These are phyloP conservation scores for Gossypium trilobum DNA, from an alignment of 441 rosid species.

Conservation along the genomic window DNA sequence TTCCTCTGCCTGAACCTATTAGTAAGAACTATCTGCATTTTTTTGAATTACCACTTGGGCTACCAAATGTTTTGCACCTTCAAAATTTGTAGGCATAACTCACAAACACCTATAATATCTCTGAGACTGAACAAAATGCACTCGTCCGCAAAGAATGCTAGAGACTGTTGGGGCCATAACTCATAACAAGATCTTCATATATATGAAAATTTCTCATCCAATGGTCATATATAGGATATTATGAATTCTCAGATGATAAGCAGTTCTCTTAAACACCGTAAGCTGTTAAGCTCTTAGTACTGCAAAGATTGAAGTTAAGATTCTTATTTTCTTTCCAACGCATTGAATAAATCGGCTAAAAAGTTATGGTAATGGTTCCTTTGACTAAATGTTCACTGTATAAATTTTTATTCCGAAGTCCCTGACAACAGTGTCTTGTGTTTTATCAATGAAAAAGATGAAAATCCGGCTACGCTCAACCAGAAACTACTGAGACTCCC, in stretches of 20 bases:
- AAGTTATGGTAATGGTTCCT: background rate
- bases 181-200: too few relatives aligned
- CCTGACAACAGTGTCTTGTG: background rate
- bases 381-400: constrained; percentile 4
- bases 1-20: constrained; percentile 61
- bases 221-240: background rate
- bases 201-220: background rate
- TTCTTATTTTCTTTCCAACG: background rate
- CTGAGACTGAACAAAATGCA: background rate
- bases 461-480: constrained; percentile 46
- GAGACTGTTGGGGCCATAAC: too few relatives aligned
- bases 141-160: background rate
- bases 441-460: constrained; percentile 33
- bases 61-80: background rate
- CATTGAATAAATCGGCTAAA: background rate
- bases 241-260: background rate
- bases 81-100: background rate
- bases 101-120: background rate
- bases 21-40: constrained; percentile 31
- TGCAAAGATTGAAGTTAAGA: background rate
- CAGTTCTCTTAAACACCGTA: background rate
- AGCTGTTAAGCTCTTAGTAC: background rate
- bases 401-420: background rate
- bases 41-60: background rate
- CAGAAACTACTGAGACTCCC: constrained; percentile 57